Evolutionary conservation across 2,329 filamentous ascomycete genomes (phyloP), one percentile per base, ranked within the genome.

Genomic region (Phialemoniopsis sp.): DNA sequence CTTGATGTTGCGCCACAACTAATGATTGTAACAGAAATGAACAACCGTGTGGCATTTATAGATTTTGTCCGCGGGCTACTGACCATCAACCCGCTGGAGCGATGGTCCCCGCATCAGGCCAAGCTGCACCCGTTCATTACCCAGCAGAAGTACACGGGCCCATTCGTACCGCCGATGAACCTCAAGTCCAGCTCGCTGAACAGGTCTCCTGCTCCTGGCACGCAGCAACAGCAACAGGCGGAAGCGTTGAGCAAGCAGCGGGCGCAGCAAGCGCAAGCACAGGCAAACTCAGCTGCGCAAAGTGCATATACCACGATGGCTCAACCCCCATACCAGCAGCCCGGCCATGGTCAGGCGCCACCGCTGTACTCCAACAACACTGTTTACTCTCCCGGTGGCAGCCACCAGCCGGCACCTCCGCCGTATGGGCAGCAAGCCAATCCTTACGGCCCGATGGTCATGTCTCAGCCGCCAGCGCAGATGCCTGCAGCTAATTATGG

Each of bases 91-190:
- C 93, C 93, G 4, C 75, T 98, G 28, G 93, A 98, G 64, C 74
- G 93, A 60, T 98, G 93, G 93, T 95, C 93, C 4, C 93, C 93
- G 7, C 91, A 96, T 56, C 93, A 98, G 66, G 93, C 93, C 28
- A 96, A 96, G 59, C 70, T 96, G 43, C 93, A 98, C 58, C 93
- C 93, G 1, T 98, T 98, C 63, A 98, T 98, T 57, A 98, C 93
- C 1, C 93, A 98, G 59, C 87, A 94, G 57, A 98, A 97, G 68
- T 98, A 85, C 58, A 96, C 90, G 0, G 90, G 89, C 1, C 89
- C 90, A 4, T 98, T 98, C 57, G 87, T 97, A 35, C 93, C 93
- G 8, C 91, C 91, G 3, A 95, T 96, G 89, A 95, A 95, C 56
- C 70, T 97, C 43, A 96, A 96, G 61, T 82, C 89, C 15, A 88